Base-by-base conservation (phyloP, 805 yeast genomes). In the Pichia heedii region DNA sequence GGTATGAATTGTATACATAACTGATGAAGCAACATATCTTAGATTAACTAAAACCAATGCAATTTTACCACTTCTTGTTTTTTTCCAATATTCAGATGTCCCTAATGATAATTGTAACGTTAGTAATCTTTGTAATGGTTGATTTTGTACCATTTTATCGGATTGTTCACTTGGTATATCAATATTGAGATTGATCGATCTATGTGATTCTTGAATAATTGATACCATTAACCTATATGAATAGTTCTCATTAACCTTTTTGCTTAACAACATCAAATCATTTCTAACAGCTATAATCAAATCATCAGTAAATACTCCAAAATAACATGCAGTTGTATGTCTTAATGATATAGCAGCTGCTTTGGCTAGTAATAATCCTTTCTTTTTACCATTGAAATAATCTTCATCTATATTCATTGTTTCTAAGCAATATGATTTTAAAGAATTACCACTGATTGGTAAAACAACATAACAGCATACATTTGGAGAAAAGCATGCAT, bases 111-210 rank as follows among this genome's bases (percentile, higher is more conserved):
- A 67, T 54, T 86, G 94, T 41, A 86, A 64, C 15, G 86, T 75
- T 30, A 86, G 62, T 39, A 87, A 63, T 42, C 82, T 72, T 54
- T 85, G 95, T 41, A 84, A 67, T 2, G 93, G 87, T 12, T 90
- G 90, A 53, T 79, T 80, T 18, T 81, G 80, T 33, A 86, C 63
- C 47, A 85, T 66, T 54, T 81, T 79, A 54, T 86, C 96, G 3
- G 83, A 78, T 39, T 80, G 83, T 43, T 85, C 95, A 42, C 77
- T 76, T 8, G 79, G 73, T 39, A 78, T 76, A 54, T 82, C 84
- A 42, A 86, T 68, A 27, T 79, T 76, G 53, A 86, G 79, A 54
- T 78, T 82, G 47, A 87, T 72, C 1, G 93, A 79, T n/a, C 79
- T 63, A 55, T 86, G 94, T 2, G 81, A 70, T 56, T 87, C 95